phyloP scores from a whole-genome alignment of 2,329 filamentous ascomycete species.

The Ascochyta fabae region DNA sequence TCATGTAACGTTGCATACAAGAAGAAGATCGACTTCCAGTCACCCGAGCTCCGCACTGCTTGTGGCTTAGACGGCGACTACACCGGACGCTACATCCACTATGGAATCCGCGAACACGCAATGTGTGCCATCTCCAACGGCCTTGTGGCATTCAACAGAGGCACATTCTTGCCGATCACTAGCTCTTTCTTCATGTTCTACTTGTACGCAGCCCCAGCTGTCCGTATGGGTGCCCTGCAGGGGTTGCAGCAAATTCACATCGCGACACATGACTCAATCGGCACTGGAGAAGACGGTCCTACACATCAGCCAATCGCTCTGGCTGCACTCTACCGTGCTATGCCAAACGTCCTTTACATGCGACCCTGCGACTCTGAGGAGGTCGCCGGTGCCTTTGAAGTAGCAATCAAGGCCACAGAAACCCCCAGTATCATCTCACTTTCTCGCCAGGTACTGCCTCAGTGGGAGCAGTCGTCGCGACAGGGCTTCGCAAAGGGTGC shows the following conservation, averaged over 20 bases:
- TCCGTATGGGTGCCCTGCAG: conserved; percentile 65
- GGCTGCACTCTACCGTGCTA: conserved; percentile 63
- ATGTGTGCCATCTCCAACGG: conserved; percentile 55
- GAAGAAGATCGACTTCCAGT: conserved; percentile 58
- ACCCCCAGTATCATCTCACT: conserved; percentile 58
- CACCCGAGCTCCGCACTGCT: conserved; percentile 33
- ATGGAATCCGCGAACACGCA: conserved; percentile 43
- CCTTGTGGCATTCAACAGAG: conserved; percentile 55
- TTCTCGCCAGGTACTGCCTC: conserved; percentile 53
- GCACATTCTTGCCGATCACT: conserved; percentile 62
- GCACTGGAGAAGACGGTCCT: conserved; percentile 65
- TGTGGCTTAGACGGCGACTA: conserved; percentile 63
- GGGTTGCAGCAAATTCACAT: conserved; percentile 63
- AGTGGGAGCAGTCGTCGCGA: conserved; percentile 51
- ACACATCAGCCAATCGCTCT: conserved; percentile 68
- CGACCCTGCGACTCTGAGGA: conserved; percentile 66
- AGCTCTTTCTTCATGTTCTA: conserved; percentile 65
- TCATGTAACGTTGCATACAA: conserved; percentile 57
- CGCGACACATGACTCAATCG: conserved; percentile 65
- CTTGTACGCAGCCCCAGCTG: conserved; percentile 60
- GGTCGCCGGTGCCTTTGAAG: conserved; percentile 59
- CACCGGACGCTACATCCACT: conserved; percentile 57
- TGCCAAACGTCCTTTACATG: conserved; percentile 68
- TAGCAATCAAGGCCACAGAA: conserved; percentile 52
- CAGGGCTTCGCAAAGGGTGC: conserved; percentile 54